A percentile compares a stretch with the other conserved stretches of the same genome.
These are phyloP conservation scores for Berberis thunbergii DNA, from an alignment of 164 flowering plant genomes.

Conservation along the genomic window DNA sequence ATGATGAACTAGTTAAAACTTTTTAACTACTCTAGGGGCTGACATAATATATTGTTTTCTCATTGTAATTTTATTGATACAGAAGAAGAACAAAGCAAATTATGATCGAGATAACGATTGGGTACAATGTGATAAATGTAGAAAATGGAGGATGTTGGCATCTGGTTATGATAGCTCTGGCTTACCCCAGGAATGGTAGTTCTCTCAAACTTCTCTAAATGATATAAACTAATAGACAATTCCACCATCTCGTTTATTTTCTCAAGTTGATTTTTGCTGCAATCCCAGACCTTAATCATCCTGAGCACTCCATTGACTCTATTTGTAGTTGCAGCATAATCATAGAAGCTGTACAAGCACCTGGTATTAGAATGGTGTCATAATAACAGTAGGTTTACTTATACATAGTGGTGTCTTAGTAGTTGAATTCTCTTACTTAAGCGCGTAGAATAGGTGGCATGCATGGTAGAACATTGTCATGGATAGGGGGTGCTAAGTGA, in stretches of 20 bases:
- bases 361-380: too few species aligned
- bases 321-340: too few species aligned
- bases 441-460: too few species aligned
- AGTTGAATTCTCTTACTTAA: too few species aligned
- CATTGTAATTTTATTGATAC: neutral
- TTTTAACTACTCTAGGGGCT: neutral
- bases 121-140: slow-evolving; percentile 65
- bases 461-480: too few species aligned
- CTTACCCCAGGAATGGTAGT: slow-evolving; percentile 40
- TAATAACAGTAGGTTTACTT: too few species aligned
- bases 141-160: slow-evolving; percentile 49
- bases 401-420: too few species aligned
- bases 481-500: too few species aligned
- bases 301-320: too few species aligned
- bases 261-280: neutral
- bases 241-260: neutral
- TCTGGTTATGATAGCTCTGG: slow-evolving; percentile 24
- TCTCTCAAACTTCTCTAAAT: neutral
- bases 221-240: neutral
- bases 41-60: neutral
- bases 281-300: neutral
- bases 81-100: slow-evolving; percentile 23
- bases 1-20: too few species aligned
- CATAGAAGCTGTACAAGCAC: too few species aligned
- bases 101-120: slow-evolving; percentile 48